Evolutionary conservation across 768 basidiomycete species (phyloP), one percentile per base, ranked within the genome.

Genomic region (Agaricus blazei): DNA sequence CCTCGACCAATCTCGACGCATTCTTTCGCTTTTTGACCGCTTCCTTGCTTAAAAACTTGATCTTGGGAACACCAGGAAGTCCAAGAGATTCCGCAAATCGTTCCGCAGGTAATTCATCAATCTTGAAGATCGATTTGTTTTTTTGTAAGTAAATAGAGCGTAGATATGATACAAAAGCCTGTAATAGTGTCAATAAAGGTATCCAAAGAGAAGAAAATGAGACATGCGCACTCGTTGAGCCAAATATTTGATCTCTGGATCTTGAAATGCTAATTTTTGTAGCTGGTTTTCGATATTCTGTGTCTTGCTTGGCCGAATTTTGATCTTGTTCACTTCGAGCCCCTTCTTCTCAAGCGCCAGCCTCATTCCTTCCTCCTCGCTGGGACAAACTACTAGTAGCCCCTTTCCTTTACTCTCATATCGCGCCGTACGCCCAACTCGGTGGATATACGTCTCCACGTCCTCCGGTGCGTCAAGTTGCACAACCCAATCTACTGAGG

Each of bases 401-500:
- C 84, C 88, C 65, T 93, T 91, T 0, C 97, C 97, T 31, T 87
- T 84, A 58, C 88, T 88, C 65, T 95, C 87, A 64, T 98, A 98
- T 48, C 96, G 76, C 44, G 96, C 96, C 14, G 96, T 99, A 45
- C 96, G 80, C 0, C 96, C 96, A 2, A 99, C 95, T 29, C 96
- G 85, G 67, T 99, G 96, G 40, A 99, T 93, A 68, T 99, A 98
- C 9, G 94, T 99, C 47, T 97, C 94, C 4, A 88, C 93, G 64
- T 99, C 96, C 71, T 99, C 96, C 0, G 96, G 96, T 2, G 91
- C 92, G 68, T 99, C 96, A 11, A 94, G 73, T 67, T 99, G 96
- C 28, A 99, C 66, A 1, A 99, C 96, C 96, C 96, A 98, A 68
- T 97, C 92, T 23, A 99, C 87, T 0, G 90, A 81, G 3, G 97